Evolutionary conservation across 352 stramenopile species (phyloP), one percentile per base, ranked within the genome.

Genomic region (Phytophthora sp.): DNA sequence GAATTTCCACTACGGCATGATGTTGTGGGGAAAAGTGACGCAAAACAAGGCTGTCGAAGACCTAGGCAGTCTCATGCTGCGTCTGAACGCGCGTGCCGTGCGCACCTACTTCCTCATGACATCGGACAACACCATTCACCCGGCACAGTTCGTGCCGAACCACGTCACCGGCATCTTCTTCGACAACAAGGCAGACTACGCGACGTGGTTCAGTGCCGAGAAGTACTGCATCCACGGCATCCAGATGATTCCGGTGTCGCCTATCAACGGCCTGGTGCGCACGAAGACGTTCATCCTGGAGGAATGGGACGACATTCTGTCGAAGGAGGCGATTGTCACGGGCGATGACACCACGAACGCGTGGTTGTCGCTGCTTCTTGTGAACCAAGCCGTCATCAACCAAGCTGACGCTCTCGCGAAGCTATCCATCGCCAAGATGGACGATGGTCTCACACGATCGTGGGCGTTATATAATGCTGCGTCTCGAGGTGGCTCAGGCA

Each of bases 141-240:
- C 80, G 6, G 53, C 64, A 5, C 60, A 77, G 62, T 86, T 87
- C 38, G 60, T 72, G 21, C 66, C 66, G 34, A 87, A 89, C 69
- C 74, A 88, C 48, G 84, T 93, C 53, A 88, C 81, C 21, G 82
- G 82, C 28, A 88, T 92, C 7, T 85, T 89, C 42, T 83, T 86
- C 42, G 83, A 92, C 61, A 92, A 92, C 70, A 92, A 92, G 69
- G 76, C 38, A 10, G 74, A 88, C 71, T 92, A 92, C 57, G 61
- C 84, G 41, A 89, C 80, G 42, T 90, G 79, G 80, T 92, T 92
- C 66, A 89, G 81, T 35, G 42, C 77, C 15, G 79, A 90, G 48
- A 87, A 84, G 61, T 80, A 89, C 66, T 87, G 72, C 48, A 92
- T 92, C 60, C 83, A 92, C 54, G 81, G 81, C 35, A 90, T 92